Percentiles rank a stretch among this genome's conserved stretches.
These are phyloP conservation scores for Ascosphaera pollenicola DNA, from an alignment of 2,329 filamentous ascomycete species.

Conservation along the genomic window DNA sequence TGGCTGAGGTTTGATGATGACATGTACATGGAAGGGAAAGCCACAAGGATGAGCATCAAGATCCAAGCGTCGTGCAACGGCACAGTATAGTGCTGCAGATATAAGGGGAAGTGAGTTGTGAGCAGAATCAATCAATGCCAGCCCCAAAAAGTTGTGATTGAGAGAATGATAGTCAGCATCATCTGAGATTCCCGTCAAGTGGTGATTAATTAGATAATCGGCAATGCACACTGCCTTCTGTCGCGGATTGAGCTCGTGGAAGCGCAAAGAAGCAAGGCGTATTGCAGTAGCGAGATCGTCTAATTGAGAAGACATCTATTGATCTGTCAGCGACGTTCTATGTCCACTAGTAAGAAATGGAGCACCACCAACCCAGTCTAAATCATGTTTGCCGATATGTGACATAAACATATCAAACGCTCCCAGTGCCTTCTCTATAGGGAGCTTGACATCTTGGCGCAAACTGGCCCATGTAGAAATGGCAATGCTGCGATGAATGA, in stretches of 20 bases:
- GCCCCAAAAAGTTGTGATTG: conserved; percentile 69
- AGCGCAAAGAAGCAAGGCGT: conserved; percentile 26
- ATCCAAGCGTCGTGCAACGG: conserved; percentile 50
- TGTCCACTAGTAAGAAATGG: neutral
- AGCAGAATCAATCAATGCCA: conserved; percentile 47
- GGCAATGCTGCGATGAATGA: conserved; percentile 60
- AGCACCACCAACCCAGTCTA: no score
- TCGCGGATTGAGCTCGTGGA: conserved; percentile 37
- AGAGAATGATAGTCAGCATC: conserved; percentile 52
- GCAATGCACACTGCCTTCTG: conserved; percentile 46
- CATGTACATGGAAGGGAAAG: conserved; percentile 70
- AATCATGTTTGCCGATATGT: neutral
- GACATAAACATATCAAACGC: conserved; percentile 80
- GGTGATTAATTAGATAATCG: conserved; percentile 43
- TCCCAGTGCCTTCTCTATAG: conserved; percentile 53
- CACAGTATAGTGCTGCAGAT: conserved; percentile 69
- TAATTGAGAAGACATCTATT: conserved; percentile 39
- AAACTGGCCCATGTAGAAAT: conserved; percentile 53
- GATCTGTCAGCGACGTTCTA: conserved; percentile 1
- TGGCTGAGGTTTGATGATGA: conserved; percentile 42
- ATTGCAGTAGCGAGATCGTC: conserved; percentile 41
- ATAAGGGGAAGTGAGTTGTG: conserved; percentile 74
- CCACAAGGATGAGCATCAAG: conserved; percentile 58
- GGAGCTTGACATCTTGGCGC: conserved; percentile 26
- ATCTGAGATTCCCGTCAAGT: conserved; percentile 50